phyloP scores from a whole-genome alignment of 352 stramenopile genomes.

The Pythium utonaiense region DNA sequence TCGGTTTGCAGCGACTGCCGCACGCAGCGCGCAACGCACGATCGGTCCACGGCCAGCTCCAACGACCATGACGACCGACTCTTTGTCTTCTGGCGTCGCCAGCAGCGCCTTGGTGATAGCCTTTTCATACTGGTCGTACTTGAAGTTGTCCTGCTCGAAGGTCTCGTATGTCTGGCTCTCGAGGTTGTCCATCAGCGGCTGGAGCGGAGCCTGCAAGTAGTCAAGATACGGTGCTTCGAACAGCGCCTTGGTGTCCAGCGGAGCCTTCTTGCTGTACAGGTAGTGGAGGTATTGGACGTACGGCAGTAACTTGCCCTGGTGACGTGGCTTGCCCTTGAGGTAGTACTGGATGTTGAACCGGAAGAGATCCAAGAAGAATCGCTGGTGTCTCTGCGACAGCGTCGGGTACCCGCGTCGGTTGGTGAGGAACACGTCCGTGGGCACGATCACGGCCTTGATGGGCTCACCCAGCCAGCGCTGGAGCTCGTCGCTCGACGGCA shows the following conservation, averaged over 20 bases:
- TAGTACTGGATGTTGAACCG: conserved; percentile 87
- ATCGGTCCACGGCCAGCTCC: conserved; percentile 96
- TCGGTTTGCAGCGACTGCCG: conserved; percentile 55
- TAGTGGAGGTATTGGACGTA: conserved; percentile 96
- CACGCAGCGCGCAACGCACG: conserved; percentile 85
- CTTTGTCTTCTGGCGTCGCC: conserved; percentile 51
- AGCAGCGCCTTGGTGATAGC: conserved; percentile 85
- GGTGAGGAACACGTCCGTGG: conserved; percentile 92
- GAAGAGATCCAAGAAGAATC: conserved; percentile 66
- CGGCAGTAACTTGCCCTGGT: conserved; percentile 68
- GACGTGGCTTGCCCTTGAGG: conserved; percentile 67
- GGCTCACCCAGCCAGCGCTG: conserved; percentile 86
- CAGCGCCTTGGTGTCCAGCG: conserved; percentile 75
- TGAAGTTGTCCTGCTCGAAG: conserved; percentile 98
- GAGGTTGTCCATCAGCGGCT: conserved; percentile 98
- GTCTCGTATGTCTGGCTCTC: conserved; percentile 98
- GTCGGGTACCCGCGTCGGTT: conserved; percentile 96
- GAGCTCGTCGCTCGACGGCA: conserved; percentile 62
- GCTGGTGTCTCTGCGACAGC: conserved; percentile 92
- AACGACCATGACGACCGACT: conserved; percentile 86
- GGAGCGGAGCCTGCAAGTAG: conserved; percentile 95
- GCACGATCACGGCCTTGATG: conserved; percentile 85
- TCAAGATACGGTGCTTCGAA: conserved; percentile 95
- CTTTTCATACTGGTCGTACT: conserved; percentile 97
- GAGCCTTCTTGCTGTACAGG: conserved; percentile 66